Base-by-base conservation (phyloP, 352 stramenopile genomes). In the Globisporangium uncinulatum region DNA sequence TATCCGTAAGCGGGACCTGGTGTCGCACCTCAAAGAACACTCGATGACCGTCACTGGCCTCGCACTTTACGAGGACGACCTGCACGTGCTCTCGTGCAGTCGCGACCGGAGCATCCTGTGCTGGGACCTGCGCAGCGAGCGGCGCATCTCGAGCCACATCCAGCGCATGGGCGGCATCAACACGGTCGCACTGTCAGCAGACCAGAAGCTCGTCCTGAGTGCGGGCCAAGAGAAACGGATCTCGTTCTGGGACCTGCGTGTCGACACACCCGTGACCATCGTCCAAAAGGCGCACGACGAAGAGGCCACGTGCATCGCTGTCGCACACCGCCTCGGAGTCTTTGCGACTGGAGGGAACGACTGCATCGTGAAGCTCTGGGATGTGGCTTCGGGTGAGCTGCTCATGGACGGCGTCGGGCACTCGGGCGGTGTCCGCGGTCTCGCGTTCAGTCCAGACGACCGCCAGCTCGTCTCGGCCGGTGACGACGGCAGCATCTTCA, bases 91-190 rank as follows among this genome's bases (percentile, higher is more conserved):
- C 54, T 95, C 81, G 17, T 95, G 83, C 61, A 94, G 78, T 60
- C 72, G 88, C 31, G 92, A 98, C 66, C 77, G 89, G 46, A 95
- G 77, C 67, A 83, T 98, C 49, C 62, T 98, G 37, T 97, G 92
- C 70, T 98, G 93, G 92, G 91, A 98, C 61, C 67, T 98, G 56
- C 77, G 87, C 36, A 76, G 76, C 39, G 92, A 97, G 69, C 86
- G 76, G 8, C 78, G 82, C 49, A 77, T 96, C 54, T 87, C 77
- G 52, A 90, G 74, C 59, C 90, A 97, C 60, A 94, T 90, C 49
- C 92, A 98, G 63, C 79, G 92, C 53, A 97, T 98, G 88, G 93
- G 93, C 43, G 89, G 86, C 21, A 92, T 98, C 68, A 97, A 97
- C 70, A 89, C 79, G 1, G 77, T 98, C 51, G 86, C 91, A 51